Percentiles rank a stretch among this genome's conserved stretches.
These are phyloP conservation scores for Hyaloperonospora brassicae DNA, from an alignment of 352 stramenopile genomes.

Conservation along the genomic window DNA sequence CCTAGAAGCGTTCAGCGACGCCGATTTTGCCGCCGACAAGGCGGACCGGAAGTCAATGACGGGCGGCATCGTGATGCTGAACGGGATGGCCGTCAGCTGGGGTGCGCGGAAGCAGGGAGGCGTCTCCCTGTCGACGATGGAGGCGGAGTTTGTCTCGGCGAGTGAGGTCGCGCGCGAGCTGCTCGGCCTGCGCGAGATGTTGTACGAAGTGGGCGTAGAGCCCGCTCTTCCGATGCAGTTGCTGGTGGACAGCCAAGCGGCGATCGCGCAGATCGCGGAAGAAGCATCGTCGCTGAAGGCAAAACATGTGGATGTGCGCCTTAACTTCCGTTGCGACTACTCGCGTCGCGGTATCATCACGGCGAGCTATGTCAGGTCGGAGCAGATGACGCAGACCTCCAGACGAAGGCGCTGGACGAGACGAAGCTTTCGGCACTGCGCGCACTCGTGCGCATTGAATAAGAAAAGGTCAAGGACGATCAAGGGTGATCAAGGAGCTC, in stretches of 20 bases:
- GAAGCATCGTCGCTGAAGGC: neutral
- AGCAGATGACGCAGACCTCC: neutral
- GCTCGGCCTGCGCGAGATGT: neutral
- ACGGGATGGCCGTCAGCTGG: neutral
- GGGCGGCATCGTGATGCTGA: neutral
- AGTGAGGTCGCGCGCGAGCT: neutral
- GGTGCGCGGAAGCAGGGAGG: neutral
- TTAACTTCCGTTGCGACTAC: neutral
- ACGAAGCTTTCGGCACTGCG: neutral
- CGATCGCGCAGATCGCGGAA: neutral
- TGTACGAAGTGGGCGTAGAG: neutral
- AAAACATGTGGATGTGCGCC: neutral
- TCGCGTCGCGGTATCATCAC: neutral
- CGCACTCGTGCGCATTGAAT: neutral
- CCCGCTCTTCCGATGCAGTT: neutral
- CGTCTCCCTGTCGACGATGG: neutral
- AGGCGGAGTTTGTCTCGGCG: neutral
- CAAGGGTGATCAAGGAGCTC: neutral
- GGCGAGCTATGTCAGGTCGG: neutral
- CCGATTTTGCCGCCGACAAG: neutral
- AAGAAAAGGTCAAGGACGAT: neutral
- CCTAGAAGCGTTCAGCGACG: neutral
- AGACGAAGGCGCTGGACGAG: neutral
- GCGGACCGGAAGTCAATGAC: neutral
- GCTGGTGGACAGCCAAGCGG: neutral